Base-by-base conservation (phyloP, 2,329 filamentous ascomycete species). In the Cytospora leucostoma region DNA sequence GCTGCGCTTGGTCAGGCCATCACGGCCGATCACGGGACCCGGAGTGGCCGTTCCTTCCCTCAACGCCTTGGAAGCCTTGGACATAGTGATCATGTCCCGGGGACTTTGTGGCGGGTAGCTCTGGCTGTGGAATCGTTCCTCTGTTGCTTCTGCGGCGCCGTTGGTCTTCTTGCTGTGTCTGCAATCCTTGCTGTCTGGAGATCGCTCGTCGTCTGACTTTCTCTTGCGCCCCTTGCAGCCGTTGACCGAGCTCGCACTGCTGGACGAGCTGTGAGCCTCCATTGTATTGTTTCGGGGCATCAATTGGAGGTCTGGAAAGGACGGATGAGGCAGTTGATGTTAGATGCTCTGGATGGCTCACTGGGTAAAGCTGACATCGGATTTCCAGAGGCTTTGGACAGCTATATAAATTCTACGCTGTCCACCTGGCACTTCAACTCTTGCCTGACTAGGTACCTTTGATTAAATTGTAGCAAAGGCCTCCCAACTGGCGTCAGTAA, bases 31-130 rank as follows among this genome's bases (percentile, higher is more conserved):
- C 40, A 86, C 76, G 17, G 84, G 84, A 62, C 79, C 84, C 7
- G 81, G 82, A 64, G 47, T 17, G 35, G 54, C 35, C 63, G 63
- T 68, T n/a, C 27, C 51, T 10, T 54, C 21, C 27, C n/a, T 54
- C 7, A 8, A 17, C 32, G 6, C 15, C 64, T 62, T 72, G 38
- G 38, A n/a, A 66, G 74, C 76, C 72, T 77, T 78, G 71, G 75
- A 77, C 65, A 71, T 72, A 35, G 54, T 33, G 35, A 67, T 79
- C 68, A 84, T 79, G 70, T 88, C 85, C 63, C 82, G 77, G n/a
- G 83, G 82, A 69, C 87, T 84, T 65, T 84, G 78, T 13, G 84
- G 84, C 4, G 84, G 83, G 69, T 86, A 86, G 76, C 81, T 83
- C 60, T 86, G 70, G 72, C 83, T 87, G 47, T 79, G 12, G 37